These are phyloP conservation scores for Xerocomus spinulosus DNA, from an alignment of 768 basidiomycete species.

Conservation along the genomic window DNA sequence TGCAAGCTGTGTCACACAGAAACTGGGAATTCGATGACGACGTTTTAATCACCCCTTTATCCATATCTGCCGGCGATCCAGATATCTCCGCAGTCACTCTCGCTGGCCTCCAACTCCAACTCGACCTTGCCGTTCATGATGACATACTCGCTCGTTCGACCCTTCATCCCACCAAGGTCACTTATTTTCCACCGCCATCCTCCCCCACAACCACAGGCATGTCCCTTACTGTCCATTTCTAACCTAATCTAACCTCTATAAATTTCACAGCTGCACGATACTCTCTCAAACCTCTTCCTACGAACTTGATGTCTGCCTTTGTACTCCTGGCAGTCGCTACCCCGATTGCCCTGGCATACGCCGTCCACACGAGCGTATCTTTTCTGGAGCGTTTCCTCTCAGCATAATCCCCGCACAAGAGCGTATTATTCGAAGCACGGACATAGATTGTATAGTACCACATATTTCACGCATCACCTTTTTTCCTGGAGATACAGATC, in stretches of 20 bases:
- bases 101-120: slow-evolving; percentile 20
- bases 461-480: slow-evolving; percentile 5
- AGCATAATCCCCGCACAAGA: slow-evolving; percentile 8
- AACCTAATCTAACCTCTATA: not conserved
- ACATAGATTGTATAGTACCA: slow-evolving; percentile 11
- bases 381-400: slow-evolving; percentile 3
- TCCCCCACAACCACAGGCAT: slow-evolving; percentile 12
- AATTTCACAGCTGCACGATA: slow-evolving; percentile 8
- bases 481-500: slow-evolving; percentile 12
- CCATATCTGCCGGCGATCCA: not conserved
- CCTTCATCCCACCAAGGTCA: slow-evolving; percentile 25
- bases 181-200: slow-evolving; percentile 20
- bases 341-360: slow-evolving; percentile 17
- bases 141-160: slow-evolving; percentile 21
- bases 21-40: slow-evolving; percentile 29
- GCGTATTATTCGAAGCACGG: slow-evolving; percentile 11
- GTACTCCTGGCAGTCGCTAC: slow-evolving; percentile 13
- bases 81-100: slow-evolving; percentile 6
- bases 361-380: slow-evolving; percentile 7
- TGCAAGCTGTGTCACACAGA: slow-evolving; percentile 11
- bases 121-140: slow-evolving; percentile 26
- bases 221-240: not conserved
- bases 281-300: slow-evolving; percentile 9
- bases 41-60: slow-evolving; percentile 20
- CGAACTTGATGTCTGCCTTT: slow-evolving; percentile 13